Base-by-base conservation (phyloP, 371 early-diverging fungal genomes). In the Circinella minor region DNA sequence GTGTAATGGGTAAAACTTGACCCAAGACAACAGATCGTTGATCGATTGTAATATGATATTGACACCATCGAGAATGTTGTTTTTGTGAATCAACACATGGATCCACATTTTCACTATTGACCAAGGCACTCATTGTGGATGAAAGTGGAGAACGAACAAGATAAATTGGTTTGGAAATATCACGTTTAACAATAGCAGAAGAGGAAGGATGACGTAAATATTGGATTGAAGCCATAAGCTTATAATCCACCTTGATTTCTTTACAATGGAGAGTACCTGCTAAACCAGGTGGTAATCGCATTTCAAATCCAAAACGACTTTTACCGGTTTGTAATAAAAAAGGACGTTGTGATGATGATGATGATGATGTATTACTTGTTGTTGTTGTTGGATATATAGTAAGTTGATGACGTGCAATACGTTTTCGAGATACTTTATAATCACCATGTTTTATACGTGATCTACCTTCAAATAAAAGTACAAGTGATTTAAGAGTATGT, bases 11-110 rank as follows among this genome's bases (percentile, higher is more conserved):
- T n/a, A 65, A n/a, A 13, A 38, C 14, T 18, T 65, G 48, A 27
- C 65, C 65, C 9, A 48, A 13, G 0, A 49, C 18, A 37, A 38
- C 36, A 18, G 63, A 17, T 3, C 47, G 48, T 36, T 65, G 49
- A 27, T 65, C 65, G 37, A 65, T 49, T 9, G 54, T 49, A 17
- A 65, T 54, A n/a, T 36, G 10, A 18, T 65, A 65, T 18, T 65
- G 65, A n/a, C 65, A 65, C 65, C 65, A 65, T n/a, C 37, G n/a
- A 0, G 65, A 34, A 18, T 36, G 37, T 65, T 65, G 65, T 54
- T 65, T 65, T n/a, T 20, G 65, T 13, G 65, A 65, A 17, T 65
- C 65, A 9, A 54, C 34, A 20, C 36, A n/a, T 15, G 43, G 0
- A 14, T 43, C 62, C 15, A 61, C 17, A 39, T 61, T 61, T 38